A percentile compares a stretch with the other conserved stretches of the same genome.
Evolutionary conservation across 495 filamentous ascomycete species (phyloP).

Genomic region (Hypoxylon fragiforme): DNA sequence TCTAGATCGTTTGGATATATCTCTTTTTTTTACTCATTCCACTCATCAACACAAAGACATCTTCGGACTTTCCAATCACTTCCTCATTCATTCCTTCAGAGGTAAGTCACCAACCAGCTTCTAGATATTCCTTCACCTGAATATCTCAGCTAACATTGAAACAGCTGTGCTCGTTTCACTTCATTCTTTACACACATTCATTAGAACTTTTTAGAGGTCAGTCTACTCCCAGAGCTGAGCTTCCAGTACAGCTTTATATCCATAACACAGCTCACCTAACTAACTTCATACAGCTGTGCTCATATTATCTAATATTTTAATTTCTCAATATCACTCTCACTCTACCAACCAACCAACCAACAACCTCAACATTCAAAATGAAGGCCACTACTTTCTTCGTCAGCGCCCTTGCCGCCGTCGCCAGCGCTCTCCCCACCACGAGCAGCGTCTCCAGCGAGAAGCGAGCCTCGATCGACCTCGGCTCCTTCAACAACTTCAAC

Average conservation of each 20-base stretch:
- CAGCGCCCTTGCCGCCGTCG: conserved; percentile 45
- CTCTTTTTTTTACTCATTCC: conserved; percentile 45
- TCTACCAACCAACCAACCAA: too few relatives aligned
- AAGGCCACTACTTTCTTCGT: conserved; percentile 47
- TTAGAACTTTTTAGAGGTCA: conserved; percentile 51
- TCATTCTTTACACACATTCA: conserved; percentile 48
- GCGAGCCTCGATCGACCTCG: conserved; percentile 41
- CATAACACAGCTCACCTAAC: conserved; percentile 26
- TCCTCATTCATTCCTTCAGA: conserved; percentile 56
- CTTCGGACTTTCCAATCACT: conserved; percentile 35
- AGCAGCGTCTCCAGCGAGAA: conserved; percentile 33
- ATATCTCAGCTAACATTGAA: conserved; percentile 29
- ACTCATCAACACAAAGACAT: conserved; percentile 42
- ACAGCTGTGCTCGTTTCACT: conserved; percentile 56
- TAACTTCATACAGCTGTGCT: conserved; percentile 46
- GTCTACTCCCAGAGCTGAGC: background rate
- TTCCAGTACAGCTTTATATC: background rate
- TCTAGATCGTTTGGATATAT: conserved; percentile 22
- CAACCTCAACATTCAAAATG: too few relatives aligned
- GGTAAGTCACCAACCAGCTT: conserved; percentile 38
- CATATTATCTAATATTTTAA: conserved; percentile 48
- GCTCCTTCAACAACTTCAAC: conserved; percentile 44
- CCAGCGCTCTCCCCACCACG: too few relatives aligned
- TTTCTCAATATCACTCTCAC: conserved; percentile 31
- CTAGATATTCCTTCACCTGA: conserved; percentile 1